Evolutionary conservation across 768 basidiomycete species (phyloP).

Genomic region (Kwoniella pini): DNA sequence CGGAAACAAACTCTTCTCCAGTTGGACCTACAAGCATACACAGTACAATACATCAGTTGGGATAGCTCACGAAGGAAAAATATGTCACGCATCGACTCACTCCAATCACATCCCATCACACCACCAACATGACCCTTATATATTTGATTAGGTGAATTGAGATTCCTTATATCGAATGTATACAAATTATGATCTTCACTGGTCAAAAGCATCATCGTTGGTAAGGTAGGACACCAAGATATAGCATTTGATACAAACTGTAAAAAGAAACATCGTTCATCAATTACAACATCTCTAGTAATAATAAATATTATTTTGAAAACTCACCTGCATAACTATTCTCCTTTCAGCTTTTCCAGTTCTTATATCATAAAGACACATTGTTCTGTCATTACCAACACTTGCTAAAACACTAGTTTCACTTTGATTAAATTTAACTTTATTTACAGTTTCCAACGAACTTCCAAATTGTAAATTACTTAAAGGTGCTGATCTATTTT

Average conservation of each 20-base stretch:
- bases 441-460: constrained; percentile 82
- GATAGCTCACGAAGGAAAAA: too few species aligned
- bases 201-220: constrained; percentile 86
- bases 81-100: constrained; percentile 47
- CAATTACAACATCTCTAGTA: too few species aligned
- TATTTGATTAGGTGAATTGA: constrained; percentile 79
- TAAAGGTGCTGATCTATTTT: constrained; percentile 83
- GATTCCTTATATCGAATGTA: constrained; percentile 90
- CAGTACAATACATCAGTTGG: too few species aligned
- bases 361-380: constrained; percentile 92
- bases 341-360: constrained; percentile 94
- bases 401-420: constrained; percentile 94
- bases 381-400: constrained; percentile 90
- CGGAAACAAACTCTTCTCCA: constrained; percentile 91
- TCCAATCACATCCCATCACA: constrained; percentile 97
- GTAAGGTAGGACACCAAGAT: constrained; percentile 94
- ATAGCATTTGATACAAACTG: constrained; percentile 86
- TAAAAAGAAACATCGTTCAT: too few species aligned
- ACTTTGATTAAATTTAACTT: constrained; percentile 87
- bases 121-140: constrained; percentile 97
- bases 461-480: constrained; percentile 84
- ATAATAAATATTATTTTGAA: too few species aligned
- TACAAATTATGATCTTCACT: constrained; percentile 99
- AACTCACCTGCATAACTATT: constrained; percentile 77
- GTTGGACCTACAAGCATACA: constrained; percentile 62